Evolutionary conservation across 345 rosid species (phyloP), one percentile per base, ranked within the genome.

Genomic region (Salix brachista): DNA sequence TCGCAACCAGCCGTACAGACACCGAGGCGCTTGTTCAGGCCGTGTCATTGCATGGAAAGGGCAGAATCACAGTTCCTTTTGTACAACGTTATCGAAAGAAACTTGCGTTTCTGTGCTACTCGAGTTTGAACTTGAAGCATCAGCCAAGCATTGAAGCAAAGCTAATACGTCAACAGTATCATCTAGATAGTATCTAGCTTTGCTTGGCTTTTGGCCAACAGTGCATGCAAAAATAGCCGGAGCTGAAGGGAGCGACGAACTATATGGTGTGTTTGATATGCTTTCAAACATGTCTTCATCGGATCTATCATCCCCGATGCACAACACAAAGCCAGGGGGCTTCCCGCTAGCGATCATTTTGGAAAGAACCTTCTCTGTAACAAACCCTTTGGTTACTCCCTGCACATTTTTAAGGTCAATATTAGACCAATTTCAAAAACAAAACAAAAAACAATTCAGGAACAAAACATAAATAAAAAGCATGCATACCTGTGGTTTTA

Each of bases 401-500:
- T 81, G 80, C 80, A 69, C 36, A 21, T 46, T 28, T 68, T 67
- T 58, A 58, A 58, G 65, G 42, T 21, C 61, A 73, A 60, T 19
- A 39, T 82, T 76, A 78, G 16, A 28, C 56, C 65, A 12, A 25
- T 28, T 17, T 62, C 48, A 36, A 23, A 41, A 48, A n/a, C 32
- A 65, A 37, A 21, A 37, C 4, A 60, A 23, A 14, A 46, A 34
- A 10, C 19, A 21, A 23, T 11, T 56, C 18, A 46, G 14, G 13
- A 58, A 23, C 64, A 23, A 48, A 21, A 6, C 18, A 61, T 10
- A 23, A 32, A 70, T 1, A 69, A 56, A 34, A 42, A 7, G 32
- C 30, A 28, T 14, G 41, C 61, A 34, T 81, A 86, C 93, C 91
- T 90, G 93, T 64, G 89, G 93, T 80, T 89, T 89, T 18, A 84